A percentile compares a stretch with the other conserved stretches of the same genome.
phyloP scores from a whole-genome alignment of 2,329 filamentous ascomycete species.

The Chrysosporium queenslandicum region DNA sequence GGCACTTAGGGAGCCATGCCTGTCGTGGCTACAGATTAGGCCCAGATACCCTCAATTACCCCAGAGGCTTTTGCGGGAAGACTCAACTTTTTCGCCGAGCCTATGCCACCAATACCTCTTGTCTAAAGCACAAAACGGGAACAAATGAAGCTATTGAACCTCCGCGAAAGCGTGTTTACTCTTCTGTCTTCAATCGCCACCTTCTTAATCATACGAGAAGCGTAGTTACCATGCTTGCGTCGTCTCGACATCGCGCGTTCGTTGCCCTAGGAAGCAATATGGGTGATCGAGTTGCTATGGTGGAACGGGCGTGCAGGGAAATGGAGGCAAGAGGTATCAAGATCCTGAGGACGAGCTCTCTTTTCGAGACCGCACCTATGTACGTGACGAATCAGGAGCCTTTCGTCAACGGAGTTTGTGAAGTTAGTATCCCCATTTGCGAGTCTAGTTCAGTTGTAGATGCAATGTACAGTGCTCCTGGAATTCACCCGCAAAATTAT shows the following conservation, averaged over 20 bases:
- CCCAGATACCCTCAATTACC: not conserved
- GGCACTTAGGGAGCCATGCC: not conserved
- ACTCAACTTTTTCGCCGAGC: not conserved
- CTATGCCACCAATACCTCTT: not conserved
- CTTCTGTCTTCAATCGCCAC: constrained; percentile 1
- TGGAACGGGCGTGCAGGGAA: constrained; percentile 69
- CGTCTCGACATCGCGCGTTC: constrained; percentile 45
- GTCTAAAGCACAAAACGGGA: not conserved
- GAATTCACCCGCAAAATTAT: not conserved
- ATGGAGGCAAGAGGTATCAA: constrained; percentile 65
- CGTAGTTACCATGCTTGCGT: not conserved
- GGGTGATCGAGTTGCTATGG: constrained; percentile 72
- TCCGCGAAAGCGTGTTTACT: constrained; percentile 6
- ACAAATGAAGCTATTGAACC: not conserved
- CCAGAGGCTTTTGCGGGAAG: not conserved
- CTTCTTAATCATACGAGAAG: constrained; percentile 24
- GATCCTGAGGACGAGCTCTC: constrained; percentile 68
- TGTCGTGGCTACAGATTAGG: not conserved
- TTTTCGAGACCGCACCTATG: constrained; percentile 96
- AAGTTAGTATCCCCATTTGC: constrained; percentile 49
- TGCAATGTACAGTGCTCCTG: not conserved
- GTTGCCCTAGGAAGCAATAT: constrained; percentile 90
- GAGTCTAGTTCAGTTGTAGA: constrained; percentile 3
- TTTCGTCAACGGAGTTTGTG: constrained; percentile 87
- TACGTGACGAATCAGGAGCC: constrained; percentile 81